Base-by-base conservation (phyloP, 208 protist genomes). In the Trypanosoma rangeli region DNA sequence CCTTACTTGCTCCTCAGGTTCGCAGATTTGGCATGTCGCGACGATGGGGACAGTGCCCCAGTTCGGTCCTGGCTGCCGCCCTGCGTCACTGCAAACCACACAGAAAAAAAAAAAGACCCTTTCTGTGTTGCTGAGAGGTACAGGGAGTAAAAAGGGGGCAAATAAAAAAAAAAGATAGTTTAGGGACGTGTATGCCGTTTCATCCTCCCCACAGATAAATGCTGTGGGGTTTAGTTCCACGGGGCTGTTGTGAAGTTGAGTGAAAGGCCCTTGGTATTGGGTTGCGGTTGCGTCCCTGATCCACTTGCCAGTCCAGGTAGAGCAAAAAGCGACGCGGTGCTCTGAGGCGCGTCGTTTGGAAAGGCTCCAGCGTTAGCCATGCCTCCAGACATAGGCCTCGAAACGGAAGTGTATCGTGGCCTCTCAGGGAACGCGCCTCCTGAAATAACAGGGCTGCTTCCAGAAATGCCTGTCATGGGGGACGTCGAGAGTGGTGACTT, bases 211-310 rank as follows among this genome's bases (percentile, higher is more conserved):
- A 46, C 15, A 46, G 42, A 9, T 9, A 10, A 46, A 52, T 2
- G 29, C 37, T 16, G 33, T 9, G 20, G 3, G 42, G 7, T 16
- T 37, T 46, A 73, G n/a, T 73, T 70, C 71, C 71, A 76, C 22
- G 62, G 71, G 12, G 71, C 71, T 20, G 71, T 76, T 54, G 71
- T 69, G 26, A 76, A 76, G 62, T 65, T 76, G 5, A 76, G 60
- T 50, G 53, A 56, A 22, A 59, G 37, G 1, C 52, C 52, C 15
- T 52, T 62, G 29, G 24, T 50, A 29, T 20, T 63, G 12, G 48
- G 42, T 22, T 65, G 67, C 9, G 26, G n/a, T 18, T 46, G n/a
- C 1, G 37, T 42, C 29, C 26, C 57, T 24, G 49, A 26, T 16
- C 28, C 48, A 22, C 55, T 72, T 46, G 56, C 20, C 31, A 26